These are phyloP conservation scores for Choiromyces venosus DNA, from an alignment of 495 filamentous ascomycete genomes.

Conservation along the genomic window DNA sequence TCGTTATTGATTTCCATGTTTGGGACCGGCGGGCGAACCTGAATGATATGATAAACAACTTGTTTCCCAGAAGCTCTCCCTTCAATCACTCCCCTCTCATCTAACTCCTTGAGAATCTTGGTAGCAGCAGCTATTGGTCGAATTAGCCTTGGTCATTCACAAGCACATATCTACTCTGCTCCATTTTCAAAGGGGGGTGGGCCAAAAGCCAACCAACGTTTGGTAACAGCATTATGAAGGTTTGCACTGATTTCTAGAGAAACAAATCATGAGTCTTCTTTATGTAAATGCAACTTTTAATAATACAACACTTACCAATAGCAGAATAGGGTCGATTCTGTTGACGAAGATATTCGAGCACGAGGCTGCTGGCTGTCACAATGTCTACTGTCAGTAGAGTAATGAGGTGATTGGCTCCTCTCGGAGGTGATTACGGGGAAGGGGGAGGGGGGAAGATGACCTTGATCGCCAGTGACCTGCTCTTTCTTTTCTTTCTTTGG, in stretches of 20 bases:
- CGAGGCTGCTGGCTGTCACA: conserved; percentile 33
- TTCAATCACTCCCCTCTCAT: conserved; percentile 39
- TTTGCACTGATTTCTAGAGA: conserved; percentile 38
- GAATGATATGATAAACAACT: conserved; percentile 38
- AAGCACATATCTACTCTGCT: background rate
- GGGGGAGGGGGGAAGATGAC: conserved; percentile 16
- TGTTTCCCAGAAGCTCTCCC: conserved; percentile 41
- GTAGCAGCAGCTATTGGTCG: conserved; percentile 28
- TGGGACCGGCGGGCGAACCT: conserved; percentile 20
- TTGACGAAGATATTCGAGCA: conserved; percentile 39
- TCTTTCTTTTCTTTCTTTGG: conserved; percentile 43
- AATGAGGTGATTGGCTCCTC: background rate
- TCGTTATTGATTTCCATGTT: background rate
- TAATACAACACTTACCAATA: conserved; percentile 17
- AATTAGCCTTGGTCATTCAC: conserved; percentile 3
- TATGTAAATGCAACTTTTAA: background rate
- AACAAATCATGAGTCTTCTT: background rate
- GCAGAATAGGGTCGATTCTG: conserved; percentile 42
- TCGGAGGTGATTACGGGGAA: background rate
- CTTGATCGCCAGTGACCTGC: conserved; percentile 40
- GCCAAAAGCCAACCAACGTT: conserved; percentile 27
- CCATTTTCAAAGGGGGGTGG: background rate
- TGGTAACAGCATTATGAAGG: conserved; percentile 42
- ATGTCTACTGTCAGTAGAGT: conserved; percentile 8
- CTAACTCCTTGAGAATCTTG: conserved; percentile 38